phyloP scores from a whole-genome alignment of 345 rosid genomes.

The Salix exigua region DNA sequence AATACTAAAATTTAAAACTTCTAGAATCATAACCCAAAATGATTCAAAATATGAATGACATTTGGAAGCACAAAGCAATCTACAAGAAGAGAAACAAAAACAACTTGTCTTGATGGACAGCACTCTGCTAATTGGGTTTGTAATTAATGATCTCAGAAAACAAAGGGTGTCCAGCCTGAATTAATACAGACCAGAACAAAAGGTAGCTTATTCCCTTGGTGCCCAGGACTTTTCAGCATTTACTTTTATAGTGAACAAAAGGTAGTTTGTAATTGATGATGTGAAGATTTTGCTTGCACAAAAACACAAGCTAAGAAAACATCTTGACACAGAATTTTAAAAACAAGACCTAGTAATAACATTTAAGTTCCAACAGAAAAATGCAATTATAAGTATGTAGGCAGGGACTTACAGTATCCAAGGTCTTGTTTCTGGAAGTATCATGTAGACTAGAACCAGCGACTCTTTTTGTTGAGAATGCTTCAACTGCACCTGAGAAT shows the following conservation, averaged over 20 bases:
- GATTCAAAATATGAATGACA: neutral
- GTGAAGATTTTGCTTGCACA: neutral
- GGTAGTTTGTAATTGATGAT: too few species aligned
- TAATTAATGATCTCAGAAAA: neutral
- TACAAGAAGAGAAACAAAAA: neutral
- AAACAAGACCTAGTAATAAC: neutral
- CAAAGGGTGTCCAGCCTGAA: neutral
- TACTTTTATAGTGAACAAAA: neutral
- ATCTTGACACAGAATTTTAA: neutral
- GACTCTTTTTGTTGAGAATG: constrained; percentile 62
- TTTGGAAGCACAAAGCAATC: neutral
- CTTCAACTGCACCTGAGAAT: constrained; percentile 80
- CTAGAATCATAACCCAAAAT: neutral
- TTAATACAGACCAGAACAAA: neutral
- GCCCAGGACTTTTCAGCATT: too few species aligned
- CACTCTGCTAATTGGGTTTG: neutral
- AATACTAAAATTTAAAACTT: neutral
- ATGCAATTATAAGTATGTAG: neutral
- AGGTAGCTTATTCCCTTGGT: too few species aligned
- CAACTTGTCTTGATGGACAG: neutral
- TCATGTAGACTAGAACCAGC: constrained; percentile 57
- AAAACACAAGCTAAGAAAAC: neutral
- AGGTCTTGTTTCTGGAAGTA: constrained; percentile 45
- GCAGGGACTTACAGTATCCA: constrained; percentile 35
- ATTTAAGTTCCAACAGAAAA: neutral